Evolutionary conservation across 768 basidiomycete species (phyloP).

Genomic region (Calocybe cyanea): DNA sequence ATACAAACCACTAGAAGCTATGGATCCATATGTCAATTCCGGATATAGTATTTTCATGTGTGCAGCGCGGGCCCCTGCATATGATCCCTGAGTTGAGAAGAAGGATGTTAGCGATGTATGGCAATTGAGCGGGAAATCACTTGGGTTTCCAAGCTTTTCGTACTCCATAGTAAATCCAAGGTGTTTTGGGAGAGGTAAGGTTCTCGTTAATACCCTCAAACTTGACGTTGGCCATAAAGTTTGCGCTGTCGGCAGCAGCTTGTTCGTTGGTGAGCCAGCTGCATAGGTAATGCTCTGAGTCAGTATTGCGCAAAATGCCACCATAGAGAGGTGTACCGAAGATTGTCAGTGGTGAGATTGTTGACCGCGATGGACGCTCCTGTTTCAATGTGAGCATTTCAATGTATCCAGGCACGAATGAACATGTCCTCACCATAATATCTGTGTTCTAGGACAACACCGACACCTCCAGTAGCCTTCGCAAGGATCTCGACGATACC

Average conservation of each 20-base stretch:
- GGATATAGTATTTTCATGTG: slow-evolving; percentile 89
- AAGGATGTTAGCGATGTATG: background rate
- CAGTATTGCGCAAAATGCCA: background rate
- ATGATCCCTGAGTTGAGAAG: slow-evolving; percentile 59
- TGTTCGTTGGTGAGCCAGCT: slow-evolving; percentile 92
- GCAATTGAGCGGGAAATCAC: background rate
- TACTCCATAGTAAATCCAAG: slow-evolving; percentile 95
- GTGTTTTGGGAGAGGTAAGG: slow-evolving; percentile 65
- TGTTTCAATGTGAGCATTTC: slow-evolving; percentile 23
- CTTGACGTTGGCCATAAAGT: slow-evolving; percentile 82
- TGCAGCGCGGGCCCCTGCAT: slow-evolving; percentile 90
- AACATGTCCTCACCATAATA: slow-evolving; percentile 62
- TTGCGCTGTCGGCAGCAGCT: slow-evolving; percentile 85
- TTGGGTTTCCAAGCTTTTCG: slow-evolving; percentile 18
- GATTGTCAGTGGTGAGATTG: slow-evolving; percentile 77
- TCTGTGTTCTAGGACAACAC: slow-evolving; percentile 89
- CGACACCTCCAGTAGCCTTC: slow-evolving; percentile 81
- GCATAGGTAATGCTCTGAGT: background rate
- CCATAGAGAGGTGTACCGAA: slow-evolving; percentile 46
- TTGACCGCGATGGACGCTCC: slow-evolving; percentile 72
- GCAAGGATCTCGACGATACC: slow-evolving; percentile 87
- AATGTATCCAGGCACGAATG: too few relatives aligned
- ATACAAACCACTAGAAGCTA: slow-evolving; percentile 75
- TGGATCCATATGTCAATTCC: slow-evolving; percentile 83
- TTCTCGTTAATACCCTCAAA: slow-evolving; percentile 69